Conservation (phyloP, 2,329 filamentous ascomycete genomes). For the Aspergillus quadricinctus region DNA sequence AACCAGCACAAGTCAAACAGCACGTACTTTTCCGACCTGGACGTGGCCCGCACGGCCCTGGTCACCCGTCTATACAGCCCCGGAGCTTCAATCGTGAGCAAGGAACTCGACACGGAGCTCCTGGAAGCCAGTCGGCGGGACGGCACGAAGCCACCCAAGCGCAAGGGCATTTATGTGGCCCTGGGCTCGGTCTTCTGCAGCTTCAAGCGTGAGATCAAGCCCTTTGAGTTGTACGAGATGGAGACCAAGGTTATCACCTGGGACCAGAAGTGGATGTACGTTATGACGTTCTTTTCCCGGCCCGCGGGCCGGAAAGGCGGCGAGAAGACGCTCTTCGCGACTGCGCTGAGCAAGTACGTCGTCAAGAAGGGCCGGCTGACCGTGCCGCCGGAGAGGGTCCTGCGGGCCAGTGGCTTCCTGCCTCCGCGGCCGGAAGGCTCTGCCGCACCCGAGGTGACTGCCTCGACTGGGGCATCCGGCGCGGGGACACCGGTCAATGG, state of each 20-base stretch:
- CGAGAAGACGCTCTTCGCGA: constrained; percentile 65
- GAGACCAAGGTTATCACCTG: constrained; percentile 67
- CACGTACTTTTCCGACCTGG: constrained; percentile 84
- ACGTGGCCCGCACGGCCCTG: constrained; percentile 76
- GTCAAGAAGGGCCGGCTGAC: constrained; percentile 79
- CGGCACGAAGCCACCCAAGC: constrained; percentile 47
- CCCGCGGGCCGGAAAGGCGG: constrained; percentile 43
- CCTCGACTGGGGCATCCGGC: constrained; percentile 24
- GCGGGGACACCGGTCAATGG: constrained; percentile 28
- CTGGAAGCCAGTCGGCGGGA: constrained; percentile 48
- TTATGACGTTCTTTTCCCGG: constrained; percentile 68
- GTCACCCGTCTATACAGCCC: constrained; percentile 64
- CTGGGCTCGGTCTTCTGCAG: constrained; percentile 69
- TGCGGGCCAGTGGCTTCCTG: constrained; percentile 68
- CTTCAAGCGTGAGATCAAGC: constrained; percentile 69
- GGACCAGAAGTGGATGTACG: constrained; percentile 79
- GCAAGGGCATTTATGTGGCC: constrained; percentile 56
- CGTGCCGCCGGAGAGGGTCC: constrained; percentile 71
- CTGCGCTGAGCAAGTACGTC: constrained; percentile 74
- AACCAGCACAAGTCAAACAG: constrained; percentile 79
- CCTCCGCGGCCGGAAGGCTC: constrained; percentile 64
- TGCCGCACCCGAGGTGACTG: constrained; percentile 14
- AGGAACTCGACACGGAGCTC: constrained; percentile 51
- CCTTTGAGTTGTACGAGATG: constrained; percentile 67
- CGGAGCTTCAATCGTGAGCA: constrained; percentile 51